Base-by-base conservation (phyloP, 202 grass and related monocot genomes). In the Carex sylvatica region DNA sequence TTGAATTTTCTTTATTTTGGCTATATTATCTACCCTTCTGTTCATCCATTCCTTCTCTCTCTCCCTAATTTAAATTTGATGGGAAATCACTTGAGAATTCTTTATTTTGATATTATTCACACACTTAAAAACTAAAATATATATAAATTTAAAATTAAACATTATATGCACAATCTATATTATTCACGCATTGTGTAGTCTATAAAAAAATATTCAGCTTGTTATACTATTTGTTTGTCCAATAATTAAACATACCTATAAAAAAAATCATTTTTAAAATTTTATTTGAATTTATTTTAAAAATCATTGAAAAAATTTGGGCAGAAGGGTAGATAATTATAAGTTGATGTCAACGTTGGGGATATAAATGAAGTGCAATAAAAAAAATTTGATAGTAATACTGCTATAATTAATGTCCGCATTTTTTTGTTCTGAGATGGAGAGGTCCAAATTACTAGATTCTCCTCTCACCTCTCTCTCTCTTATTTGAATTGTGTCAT, bases 361-460 rank as follows among this genome's bases (percentile, higher is more conserved):
- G 26, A 58, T 35, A n/a, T 36, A 77, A 58, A 77, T 77, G 73
- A 77, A 77, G 73, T 58, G 24, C 9, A 18, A 58, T 12, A 47
- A 77, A 77, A 7, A 4, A 77, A 8, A 2, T 35, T 76, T 33
- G 51, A 33, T 46, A 76, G 20, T n/a, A 30, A 15, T 33, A 26
- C 13, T 33, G 51, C 46, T 35, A 9, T 55, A 75, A 75, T 75
- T 53, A 55, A 75, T 75, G 72, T 75, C 72, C 24, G 15, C 28
- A 76, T 76, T 55, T 76, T 73, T 74, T 76, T n/a, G 26, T 56
- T 33, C 26, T 33, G 5, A 58, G 52, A 76, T 56, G 15, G 51
- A 56, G 52, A 76, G 72, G 51, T 76, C 55, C 72, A 56, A 19
- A 58, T 56, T 56, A 76, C 51, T 76, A 76, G 51, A 36, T 76